Percentiles rank a stretch among this genome's conserved stretches.
Conservation (phyloP, 495 filamentous ascomycete genomes). For the Apodospora peruviana region DNA sequence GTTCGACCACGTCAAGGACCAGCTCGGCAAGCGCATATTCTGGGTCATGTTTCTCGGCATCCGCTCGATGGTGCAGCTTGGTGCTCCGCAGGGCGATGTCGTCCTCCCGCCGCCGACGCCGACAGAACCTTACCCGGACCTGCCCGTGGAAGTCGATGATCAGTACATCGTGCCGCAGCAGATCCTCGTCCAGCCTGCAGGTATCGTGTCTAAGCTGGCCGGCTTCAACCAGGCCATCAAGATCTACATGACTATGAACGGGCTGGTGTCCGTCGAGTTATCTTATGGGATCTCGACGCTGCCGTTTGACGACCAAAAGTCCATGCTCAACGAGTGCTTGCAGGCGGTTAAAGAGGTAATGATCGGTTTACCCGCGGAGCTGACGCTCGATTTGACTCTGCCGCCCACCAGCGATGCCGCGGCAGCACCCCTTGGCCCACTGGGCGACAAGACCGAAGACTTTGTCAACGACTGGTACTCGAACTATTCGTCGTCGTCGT, state of each 20-base stretch:
- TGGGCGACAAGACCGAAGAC: constrained; percentile 1
- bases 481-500: constrained; percentile 33
- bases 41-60: constrained; percentile 68
- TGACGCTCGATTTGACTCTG: constrained; percentile 44
- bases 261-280: constrained; percentile 62
- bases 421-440: not conserved
- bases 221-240: constrained; percentile 75
- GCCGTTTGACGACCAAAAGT: constrained; percentile 67
- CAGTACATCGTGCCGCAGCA: constrained; percentile 61
- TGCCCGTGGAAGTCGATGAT: constrained; percentile 76
- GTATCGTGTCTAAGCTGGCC: constrained; percentile 55
- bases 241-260: constrained; percentile 65
- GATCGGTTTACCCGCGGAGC: constrained; percentile 53
- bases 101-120: constrained; percentile 66
- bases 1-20: constrained; percentile 66
- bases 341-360: constrained; percentile 55
- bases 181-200: constrained; percentile 57
- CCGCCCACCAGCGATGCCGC: constrained; percentile 4
- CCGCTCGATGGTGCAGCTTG: constrained; percentile 63
- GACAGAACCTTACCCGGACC: constrained; percentile 70
- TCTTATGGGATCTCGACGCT: constrained; percentile 65
- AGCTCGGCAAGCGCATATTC: constrained; percentile 73
- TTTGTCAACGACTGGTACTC: constrained; percentile 17
- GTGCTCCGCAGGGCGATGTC: constrained; percentile 56
- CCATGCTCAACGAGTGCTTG: constrained; percentile 55